Evolutionary conservation across 768 basidiomycete species (phyloP).

Genomic region (Boletus reticulatus): DNA sequence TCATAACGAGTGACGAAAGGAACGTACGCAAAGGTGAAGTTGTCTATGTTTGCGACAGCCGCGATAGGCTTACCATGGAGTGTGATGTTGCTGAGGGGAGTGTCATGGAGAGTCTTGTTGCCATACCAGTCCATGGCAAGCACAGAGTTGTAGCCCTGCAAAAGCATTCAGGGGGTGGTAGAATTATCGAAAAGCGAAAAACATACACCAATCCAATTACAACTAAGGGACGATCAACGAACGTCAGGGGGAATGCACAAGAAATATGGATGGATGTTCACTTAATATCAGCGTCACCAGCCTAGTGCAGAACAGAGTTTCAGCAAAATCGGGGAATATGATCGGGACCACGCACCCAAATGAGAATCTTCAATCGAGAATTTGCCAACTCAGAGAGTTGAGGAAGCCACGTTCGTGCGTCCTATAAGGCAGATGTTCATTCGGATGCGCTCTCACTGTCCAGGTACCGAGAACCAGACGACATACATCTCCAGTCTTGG

Average conservation of each 20-base stretch:
- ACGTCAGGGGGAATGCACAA: constrained; percentile 3
- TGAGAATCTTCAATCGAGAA: constrained; percentile 36
- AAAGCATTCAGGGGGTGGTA: too few species aligned
- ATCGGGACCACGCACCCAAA: constrained; percentile 34
- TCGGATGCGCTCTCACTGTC: too few species aligned
- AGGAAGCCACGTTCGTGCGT: constrained; percentile 37
- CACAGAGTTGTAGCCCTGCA: constrained; percentile 34
- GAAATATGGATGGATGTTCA: not conserved
- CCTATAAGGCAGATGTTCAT: constrained; percentile 12
- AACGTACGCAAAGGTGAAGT: constrained; percentile 66
- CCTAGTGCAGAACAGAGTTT: constrained; percentile 11
- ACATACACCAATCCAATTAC: constrained; percentile 36
- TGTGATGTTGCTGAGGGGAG: constrained; percentile 53
- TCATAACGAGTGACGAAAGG: not conserved
- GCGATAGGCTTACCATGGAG: constrained; percentile 51
- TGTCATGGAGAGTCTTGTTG: constrained; percentile 37
- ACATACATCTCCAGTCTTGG: constrained; percentile 55
- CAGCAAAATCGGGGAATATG: not conserved
- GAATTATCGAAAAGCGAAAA: not conserved
- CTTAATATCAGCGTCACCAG: constrained; percentile 29
- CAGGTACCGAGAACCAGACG: not conserved
- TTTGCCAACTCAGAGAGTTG: constrained; percentile 36
- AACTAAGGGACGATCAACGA: not conserved
- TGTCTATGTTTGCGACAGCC: constrained; percentile 61
- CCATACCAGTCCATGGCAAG: constrained; percentile 50